A percentile compares a stretch with the other conserved stretches of the same genome.
phyloP scores from a whole-genome alignment of 805 yeast genomes.

The Wickerhamiella azymoides region DNA sequence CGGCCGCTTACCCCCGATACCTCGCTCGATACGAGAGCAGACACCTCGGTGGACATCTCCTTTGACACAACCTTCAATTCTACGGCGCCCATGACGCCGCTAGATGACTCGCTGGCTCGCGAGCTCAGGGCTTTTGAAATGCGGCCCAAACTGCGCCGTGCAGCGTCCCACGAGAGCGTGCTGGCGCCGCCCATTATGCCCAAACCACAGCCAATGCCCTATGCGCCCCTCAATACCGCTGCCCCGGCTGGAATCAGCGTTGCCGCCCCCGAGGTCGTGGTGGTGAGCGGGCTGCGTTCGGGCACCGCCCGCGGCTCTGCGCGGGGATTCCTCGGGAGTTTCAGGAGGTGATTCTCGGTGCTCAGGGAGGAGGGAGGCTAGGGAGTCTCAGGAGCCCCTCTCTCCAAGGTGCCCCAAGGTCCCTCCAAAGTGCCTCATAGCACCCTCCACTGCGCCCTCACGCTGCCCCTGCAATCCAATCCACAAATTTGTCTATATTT shows the following conservation, averaged over 20 bases:
- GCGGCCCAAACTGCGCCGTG: slow-evolving; percentile 1
- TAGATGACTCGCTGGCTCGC: neutral
- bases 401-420: too few species aligned
- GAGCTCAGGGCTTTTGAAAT: slow-evolving; percentile 3
- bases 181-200: slow-evolving; percentile 1
- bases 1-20: neutral
- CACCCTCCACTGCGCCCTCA: too few species aligned
- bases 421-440: too few species aligned
- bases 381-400: too few species aligned
- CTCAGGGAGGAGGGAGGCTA: too few species aligned
- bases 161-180: slow-evolving; percentile 5
- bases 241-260: neutral
- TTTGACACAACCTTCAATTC: too few species aligned
- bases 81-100: too few species aligned
- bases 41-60: too few species aligned
- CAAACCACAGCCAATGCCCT: neutral
- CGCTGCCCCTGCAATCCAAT: too few species aligned
- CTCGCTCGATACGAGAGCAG: neutral
- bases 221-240: neutral
- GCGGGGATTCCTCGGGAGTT: slow-evolving; percentile 1
- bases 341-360: neutral
- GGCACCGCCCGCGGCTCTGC: slow-evolving; percentile 2
- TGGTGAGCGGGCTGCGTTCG: slow-evolving; percentile 4
- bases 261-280: slow-evolving; percentile 2
- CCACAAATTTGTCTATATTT: too few species aligned